Evolutionary conservation across 495 filamentous ascomycete genomes (phyloP).

Genomic region (Lichenothelia convexa): DNA sequence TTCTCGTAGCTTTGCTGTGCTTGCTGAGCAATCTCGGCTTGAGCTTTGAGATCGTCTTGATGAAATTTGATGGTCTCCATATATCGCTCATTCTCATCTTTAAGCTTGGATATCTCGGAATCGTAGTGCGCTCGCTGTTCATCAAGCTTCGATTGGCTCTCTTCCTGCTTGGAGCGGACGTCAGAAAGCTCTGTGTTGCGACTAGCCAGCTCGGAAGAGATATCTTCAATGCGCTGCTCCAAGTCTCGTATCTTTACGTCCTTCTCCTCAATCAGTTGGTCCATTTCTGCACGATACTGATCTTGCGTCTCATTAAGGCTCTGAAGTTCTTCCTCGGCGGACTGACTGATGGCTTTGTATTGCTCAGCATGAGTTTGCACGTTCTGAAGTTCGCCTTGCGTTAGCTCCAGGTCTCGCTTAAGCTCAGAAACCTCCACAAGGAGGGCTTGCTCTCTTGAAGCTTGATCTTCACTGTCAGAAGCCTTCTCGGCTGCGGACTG

Average conservation of each 20-base stretch:
- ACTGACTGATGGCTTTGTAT: conserved; percentile 75
- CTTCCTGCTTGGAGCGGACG: conserved; percentile 58
- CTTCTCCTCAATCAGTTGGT: conserved; percentile 51
- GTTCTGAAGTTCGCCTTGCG: conserved; percentile 56
- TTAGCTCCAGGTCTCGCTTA: conserved; percentile 60
- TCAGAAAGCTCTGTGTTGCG: conserved; percentile 63
- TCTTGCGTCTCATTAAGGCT: conserved; percentile 64
- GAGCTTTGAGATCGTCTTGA: conserved; percentile 76
- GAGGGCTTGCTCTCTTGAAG: conserved; percentile 69
- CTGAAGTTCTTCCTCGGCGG: conserved; percentile 72
- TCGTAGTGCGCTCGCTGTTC: conserved; percentile 63
- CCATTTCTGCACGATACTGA: conserved; percentile 71
- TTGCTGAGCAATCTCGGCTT: conserved; percentile 80
- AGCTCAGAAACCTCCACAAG: conserved; percentile 66
- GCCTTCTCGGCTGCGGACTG: conserved; percentile 14
- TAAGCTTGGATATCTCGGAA: conserved; percentile 59
- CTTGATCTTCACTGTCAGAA: conserved; percentile 27
- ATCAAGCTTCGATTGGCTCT: conserved; percentile 49
- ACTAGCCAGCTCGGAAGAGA: conserved; percentile 57
- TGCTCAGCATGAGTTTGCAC: conserved; percentile 63
- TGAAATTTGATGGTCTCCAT: conserved; percentile 58
- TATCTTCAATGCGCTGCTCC: conserved; percentile 62
- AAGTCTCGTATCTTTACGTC: conserved; percentile 59
- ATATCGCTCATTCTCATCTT: conserved; percentile 69
- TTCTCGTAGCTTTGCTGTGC: conserved; percentile 90